Evolutionary conservation across 164 flowering plant species (phyloP), one percentile per base, ranked within the genome.

Genomic region (Cinnamomum chago): DNA sequence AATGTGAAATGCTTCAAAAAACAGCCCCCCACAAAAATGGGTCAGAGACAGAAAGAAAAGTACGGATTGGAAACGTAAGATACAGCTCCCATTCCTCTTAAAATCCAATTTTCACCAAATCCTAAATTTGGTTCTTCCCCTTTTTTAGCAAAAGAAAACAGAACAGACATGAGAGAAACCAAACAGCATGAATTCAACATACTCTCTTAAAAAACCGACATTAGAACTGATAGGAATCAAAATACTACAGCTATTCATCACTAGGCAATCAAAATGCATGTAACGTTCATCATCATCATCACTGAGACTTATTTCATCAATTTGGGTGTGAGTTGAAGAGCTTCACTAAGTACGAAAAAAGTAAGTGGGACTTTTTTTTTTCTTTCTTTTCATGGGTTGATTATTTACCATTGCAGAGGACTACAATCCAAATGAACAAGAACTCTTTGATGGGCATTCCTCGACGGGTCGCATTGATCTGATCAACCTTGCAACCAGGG

Each of bases 361-460:
- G 5, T 30, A 5, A 30, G 33, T 30, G 35, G 24, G 10, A 2
- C 3, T 62, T 23, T 20, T 62, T 20, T 5, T 62, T 5, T 50
- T 20, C 2, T 30, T 24, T 24, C 1, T 24, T 24, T 24, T 33
- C 22, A 13, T 68, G 18, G 50, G 7, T 14, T 6, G 10, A 24
- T 30, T 30, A 40, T 75, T 79, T 81, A 87, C 94, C 81, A 33
- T 82, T 71, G 71, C 79, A 69, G 30, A 90, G 87, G 25, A 85
- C 85, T 24, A 89, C 73, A 58, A 85, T 72, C 85, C 84, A 88
- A 1, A 89, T 73, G 20, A 72, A 80, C 22, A 81, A 14, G 25
- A 89, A 77, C 2, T 81, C 79, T 66, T 71, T 76, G 13, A 84
- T 35, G 1, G 91, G 89, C 7, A 85, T 14, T 24, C 89, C 89